These are phyloP conservation scores for Fomitopsis betulina DNA, from an alignment of 1,284 basidiomycete genomes.

Conservation along the genomic window DNA sequence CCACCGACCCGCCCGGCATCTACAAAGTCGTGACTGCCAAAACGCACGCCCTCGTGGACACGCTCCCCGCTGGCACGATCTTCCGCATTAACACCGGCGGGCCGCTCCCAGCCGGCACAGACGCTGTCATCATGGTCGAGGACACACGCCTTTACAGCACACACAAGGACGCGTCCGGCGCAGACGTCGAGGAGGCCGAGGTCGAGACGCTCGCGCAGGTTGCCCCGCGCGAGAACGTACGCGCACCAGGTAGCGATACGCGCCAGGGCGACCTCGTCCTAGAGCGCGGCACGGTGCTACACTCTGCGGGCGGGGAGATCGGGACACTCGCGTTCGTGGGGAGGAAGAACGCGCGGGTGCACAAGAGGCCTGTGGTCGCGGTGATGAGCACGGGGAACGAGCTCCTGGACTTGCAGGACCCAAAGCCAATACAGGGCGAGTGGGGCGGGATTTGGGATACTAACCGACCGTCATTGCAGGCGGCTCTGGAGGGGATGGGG, in stretches of 20 bases:
- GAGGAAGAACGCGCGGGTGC: slow-evolving; percentile 60
- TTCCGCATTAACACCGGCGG: slow-evolving; percentile 81
- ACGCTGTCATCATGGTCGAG: slow-evolving; percentile 89
- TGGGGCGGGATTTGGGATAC: slow-evolving; percentile 81
- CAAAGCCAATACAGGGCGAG: slow-evolving; percentile 30
- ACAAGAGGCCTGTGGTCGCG: slow-evolving; percentile 71
- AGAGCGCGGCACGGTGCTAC: slow-evolving; percentile 55
- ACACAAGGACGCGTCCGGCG: slow-evolving; percentile 23
- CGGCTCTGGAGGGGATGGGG: slow-evolving; percentile 67
- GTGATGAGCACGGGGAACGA: slow-evolving; percentile 86
- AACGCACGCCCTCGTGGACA: slow-evolving; percentile 34
- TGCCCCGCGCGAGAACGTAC: slow-evolving; percentile 66
- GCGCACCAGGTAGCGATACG: slow-evolving; percentile 74
- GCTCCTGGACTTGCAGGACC: slow-evolving; percentile 59
- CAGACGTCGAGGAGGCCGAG: slow-evolving; percentile 56
- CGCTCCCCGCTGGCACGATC: slow-evolving; percentile 49
- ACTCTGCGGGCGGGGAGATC: slow-evolving; percentile 76
- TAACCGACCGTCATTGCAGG: slow-evolving; percentile 75
- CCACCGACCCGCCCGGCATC: slow-evolving; percentile 53
- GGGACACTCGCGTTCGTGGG: slow-evolving; percentile 82
- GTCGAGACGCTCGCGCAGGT: slow-evolving; percentile 67
- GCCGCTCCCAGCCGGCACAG: slow-evolving; percentile 68
- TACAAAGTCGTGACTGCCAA: slow-evolving; percentile 71
- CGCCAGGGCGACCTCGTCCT: slow-evolving; percentile 64
- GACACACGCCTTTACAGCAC: slow-evolving; percentile 72